Base-by-base conservation (phyloP, 257 asterid species). In the Solanum paucissectum region DNA sequence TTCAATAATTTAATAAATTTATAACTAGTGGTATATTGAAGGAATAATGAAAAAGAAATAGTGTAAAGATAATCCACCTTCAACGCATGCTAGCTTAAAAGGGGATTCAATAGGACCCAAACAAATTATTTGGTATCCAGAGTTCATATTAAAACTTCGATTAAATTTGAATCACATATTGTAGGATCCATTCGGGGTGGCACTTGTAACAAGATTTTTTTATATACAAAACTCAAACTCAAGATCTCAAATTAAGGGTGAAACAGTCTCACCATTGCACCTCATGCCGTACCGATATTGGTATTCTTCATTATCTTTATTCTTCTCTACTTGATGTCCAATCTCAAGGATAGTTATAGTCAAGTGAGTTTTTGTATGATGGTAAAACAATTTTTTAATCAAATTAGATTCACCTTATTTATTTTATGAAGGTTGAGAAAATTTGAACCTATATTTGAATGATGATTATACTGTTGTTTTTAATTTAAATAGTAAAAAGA, bases 151-250 rank as follows among this genome's bases (percentile, higher is more conserved):
- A 0, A 2, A 49, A 49, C 2, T 49, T 14, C 0, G 3, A 14
- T 49, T 49, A 49, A 49, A 5, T 16, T 5, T 0, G 3, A 14
- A 49, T 49, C 21, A 5, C 21, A 1, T 8, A 16, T 0, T 2
- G 1, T 49, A 49, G 1, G 6, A 49, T 49, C 0, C 3, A 1
- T 49, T 49, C 0, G 8, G 0, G 0, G 49, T 49, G 21, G 0
- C 6, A 49, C 20, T 49, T 14, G 0, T 5, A 49, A 5, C 0
- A 49, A 14, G 8, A 49, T 14, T 14, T 37, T 14, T 49, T 5
- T 3, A 49, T 6, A 49, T 2, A 2, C 3, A 49, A 0, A 49
- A 6, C 0, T 49, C 8, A 0, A 14, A 49, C 0, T 0, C 0
- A 0, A 49, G 0, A 14, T 0, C 6, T 49, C 2, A 5, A 0